Conservation (phyloP, 208 protist species). For the Novymonas esmeraldas region DNA sequence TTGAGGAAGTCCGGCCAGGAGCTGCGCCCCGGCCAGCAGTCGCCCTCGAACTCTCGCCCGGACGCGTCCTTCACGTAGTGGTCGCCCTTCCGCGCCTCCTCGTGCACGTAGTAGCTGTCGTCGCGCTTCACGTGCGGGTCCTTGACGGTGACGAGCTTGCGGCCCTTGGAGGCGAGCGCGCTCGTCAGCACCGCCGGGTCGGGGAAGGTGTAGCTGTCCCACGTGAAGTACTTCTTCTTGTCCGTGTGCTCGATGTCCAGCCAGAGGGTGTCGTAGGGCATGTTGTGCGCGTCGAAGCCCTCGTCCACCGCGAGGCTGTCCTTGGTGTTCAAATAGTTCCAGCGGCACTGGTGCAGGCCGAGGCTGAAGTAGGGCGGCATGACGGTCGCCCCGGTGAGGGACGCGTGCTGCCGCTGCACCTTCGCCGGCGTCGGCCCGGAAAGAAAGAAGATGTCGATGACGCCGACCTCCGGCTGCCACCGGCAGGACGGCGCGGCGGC, state of each 20-base stretch:
- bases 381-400: slow-evolving; percentile 92
- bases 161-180: slow-evolving; percentile 88
- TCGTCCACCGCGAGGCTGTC: slow-evolving; percentile 91
- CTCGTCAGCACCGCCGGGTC: slow-evolving; percentile 91
- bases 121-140: slow-evolving; percentile 98
- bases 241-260: slow-evolving; percentile 99
- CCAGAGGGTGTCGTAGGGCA: slow-evolving; percentile 99
- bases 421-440: slow-evolving; percentile 83
- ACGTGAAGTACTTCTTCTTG: slow-evolving; percentile 98
- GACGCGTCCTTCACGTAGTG: slow-evolving; percentile 91
- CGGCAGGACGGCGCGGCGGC: slow-evolving; percentile 50
- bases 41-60: slow-evolving; percentile 90
- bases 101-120: slow-evolving; percentile 81
- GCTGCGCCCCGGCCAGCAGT: slow-evolving; percentile 97
- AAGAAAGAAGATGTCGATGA: slow-evolving; percentile 98
- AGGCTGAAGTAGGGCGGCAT: slow-evolving; percentile 97
- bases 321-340: slow-evolving; percentile 96
- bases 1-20: slow-evolving; percentile 96
- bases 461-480: slow-evolving; percentile 94
- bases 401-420: slow-evolving; percentile 94
- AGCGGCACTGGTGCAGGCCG: slow-evolving; percentile 98
- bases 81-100: slow-evolving; percentile 61
- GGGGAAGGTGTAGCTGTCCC: slow-evolving; percentile 96
- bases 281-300: slow-evolving; percentile 95
- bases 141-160: slow-evolving; percentile 97